Conservation (phyloP, 176 grass and related monocot genomes). For the Rhynchospora tenuis region DNA sequence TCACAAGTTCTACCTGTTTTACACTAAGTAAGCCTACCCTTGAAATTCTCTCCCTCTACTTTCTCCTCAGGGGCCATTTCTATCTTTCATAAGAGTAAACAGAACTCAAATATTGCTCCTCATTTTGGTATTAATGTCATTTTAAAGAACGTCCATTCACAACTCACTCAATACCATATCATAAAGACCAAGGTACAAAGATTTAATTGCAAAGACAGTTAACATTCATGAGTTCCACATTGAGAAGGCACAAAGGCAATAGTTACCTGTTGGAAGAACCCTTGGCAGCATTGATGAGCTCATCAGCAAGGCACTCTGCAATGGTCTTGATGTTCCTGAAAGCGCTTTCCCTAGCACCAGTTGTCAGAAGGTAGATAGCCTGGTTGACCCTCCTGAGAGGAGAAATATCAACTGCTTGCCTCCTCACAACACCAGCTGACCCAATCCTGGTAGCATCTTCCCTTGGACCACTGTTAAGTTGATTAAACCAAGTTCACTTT, state of each 20-base stretch:
- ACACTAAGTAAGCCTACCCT: not conserved
- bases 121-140: not conserved
- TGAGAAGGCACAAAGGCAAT: not conserved
- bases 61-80: not conserved
- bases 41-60: not conserved
- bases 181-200: not conserved
- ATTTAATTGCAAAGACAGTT: not conserved
- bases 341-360: slow-evolving; percentile 64
- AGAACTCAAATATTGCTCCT: not conserved
- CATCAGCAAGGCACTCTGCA: slow-evolving; percentile 66
- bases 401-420: slow-evolving; percentile 77
- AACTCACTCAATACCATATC: not conserved
- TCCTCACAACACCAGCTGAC: slow-evolving; percentile 56
- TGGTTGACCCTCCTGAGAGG: slow-evolving; percentile 58
- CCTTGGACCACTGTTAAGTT: slow-evolving; percentile 34
- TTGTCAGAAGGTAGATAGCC: slow-evolving; percentile 60
- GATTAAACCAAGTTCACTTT: not conserved
- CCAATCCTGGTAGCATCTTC: slow-evolving; percentile 74
- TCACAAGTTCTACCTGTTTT: not conserved
- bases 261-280: slow-evolving; percentile 61
- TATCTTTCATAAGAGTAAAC: not conserved
- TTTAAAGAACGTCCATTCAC: not conserved
- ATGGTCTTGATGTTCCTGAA: slow-evolving; percentile 74
- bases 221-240: not conserved
- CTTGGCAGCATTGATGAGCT: slow-evolving; percentile 66